Evolutionary conservation across 768 basidiomycete species (phyloP), one percentile per base, ranked within the genome.

Genomic region (Naematelia encephala): DNA sequence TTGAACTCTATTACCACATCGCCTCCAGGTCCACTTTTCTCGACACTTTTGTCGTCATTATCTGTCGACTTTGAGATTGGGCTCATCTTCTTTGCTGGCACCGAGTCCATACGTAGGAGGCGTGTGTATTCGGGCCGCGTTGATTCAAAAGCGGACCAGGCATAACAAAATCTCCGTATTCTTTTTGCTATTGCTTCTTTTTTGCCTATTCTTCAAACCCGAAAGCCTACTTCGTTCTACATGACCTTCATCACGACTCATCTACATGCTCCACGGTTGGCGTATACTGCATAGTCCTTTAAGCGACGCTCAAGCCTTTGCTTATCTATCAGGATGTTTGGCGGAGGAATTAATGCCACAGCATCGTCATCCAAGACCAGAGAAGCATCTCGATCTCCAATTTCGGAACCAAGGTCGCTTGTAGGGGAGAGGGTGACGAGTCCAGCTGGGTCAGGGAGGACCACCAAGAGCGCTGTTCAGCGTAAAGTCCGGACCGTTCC

Each of bases 401-500:
- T 2, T 21, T 22, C 19, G 21, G 46, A 22, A 48, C 12, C 13
- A 48, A 2, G 21, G 16, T 51, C 50, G 16, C 50, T 28, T 25
- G 5, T 19, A 5, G 26, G 8, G 34, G 34, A 39, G 34, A 39
- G 34, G 16, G 34, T 39, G 8, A 39, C 34, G 34, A 39, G 34
- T 39, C 34, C 34, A 39, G 16, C 34, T 39, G 34, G 34, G 8
- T 39, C 34, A 16, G 34, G 8, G 8, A 39, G 8, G 16, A 39
- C 34, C 34, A 8, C 8, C 34, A 39, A 39, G 34, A 39, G 34
- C 45, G 48, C 21, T 45, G 51, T 48, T 5, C 52, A 54, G 2
- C 22, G 67, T 53, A 61, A 58, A 55, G 70, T 72, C 27, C 44
- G 63, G 27, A 72, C 68, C 8, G 60, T 69, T 28, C 70, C 70